Evolutionary conservation across 805 yeast species (phyloP).

Genomic region (Wickerhamomyces queroliae): DNA sequence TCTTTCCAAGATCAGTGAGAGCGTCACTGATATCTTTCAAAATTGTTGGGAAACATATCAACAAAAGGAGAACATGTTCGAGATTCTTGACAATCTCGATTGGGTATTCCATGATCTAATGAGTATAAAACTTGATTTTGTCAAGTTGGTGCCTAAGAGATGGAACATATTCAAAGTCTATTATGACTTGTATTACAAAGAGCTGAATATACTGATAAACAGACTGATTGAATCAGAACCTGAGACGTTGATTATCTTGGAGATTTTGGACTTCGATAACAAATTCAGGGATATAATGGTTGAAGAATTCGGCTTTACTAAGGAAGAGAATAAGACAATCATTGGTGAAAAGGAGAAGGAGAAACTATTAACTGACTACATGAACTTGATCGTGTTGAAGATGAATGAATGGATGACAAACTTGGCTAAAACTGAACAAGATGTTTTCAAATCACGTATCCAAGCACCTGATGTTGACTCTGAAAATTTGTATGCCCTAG

Average conservation of each 20-base stretch:
- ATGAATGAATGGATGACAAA: constrained; percentile 83
- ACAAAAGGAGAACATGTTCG: constrained; percentile 40
- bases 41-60: constrained; percentile 53
- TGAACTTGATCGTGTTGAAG: constrained; percentile 62
- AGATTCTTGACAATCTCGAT: constrained; percentile 62
- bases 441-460: constrained; percentile 55
- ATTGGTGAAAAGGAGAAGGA: constrained; percentile 71
- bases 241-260: constrained; percentile 68
- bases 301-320: constrained; percentile 42
- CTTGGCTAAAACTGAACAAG: constrained; percentile 59
- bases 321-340: constrained; percentile 43
- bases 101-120: constrained; percentile 82
- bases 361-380: constrained; percentile 69
- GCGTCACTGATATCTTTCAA: constrained; percentile 62
- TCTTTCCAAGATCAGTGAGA: constrained; percentile 47
- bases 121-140: constrained; percentile 55
- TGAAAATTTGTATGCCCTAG: constrained; percentile 59
- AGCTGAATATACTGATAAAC: constrained; percentile 58
- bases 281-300: constrained; percentile 52
- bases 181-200: constrained; percentile 60
- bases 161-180: constrained; percentile 71
- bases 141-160: constrained; percentile 55
- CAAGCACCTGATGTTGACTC: constrained; percentile 71
- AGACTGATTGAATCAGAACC: constrained; percentile 67
- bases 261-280: constrained; percentile 72